Base-by-base conservation (phyloP, 495 filamentous ascomycete species). In the Penicillium alfredii region DNA sequence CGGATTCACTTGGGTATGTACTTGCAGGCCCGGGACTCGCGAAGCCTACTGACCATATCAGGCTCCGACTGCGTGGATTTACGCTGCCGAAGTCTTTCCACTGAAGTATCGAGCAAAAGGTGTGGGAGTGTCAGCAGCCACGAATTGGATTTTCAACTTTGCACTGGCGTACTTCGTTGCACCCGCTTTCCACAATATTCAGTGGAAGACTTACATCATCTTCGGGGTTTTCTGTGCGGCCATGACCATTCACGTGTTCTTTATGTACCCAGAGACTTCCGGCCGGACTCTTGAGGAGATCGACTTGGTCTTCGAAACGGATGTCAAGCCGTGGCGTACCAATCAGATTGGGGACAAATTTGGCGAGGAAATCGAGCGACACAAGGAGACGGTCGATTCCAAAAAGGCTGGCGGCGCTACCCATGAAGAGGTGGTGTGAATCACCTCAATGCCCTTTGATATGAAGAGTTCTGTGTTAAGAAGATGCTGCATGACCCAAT, bases 71-170 rank as follows among this genome's bases (percentile, higher is more conserved):
- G 81, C 69, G 41, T 87, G 83, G 82, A 72, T 86, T 39, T 87
- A 88, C 58, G 77, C 80, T 0, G 73, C 83, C 12, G 82, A 88
- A 62, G 77, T 87, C 3, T 87, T 81, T 73, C 79, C 79, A 0
- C 68, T 86, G 7, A 81, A 83, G 49, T 85, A 80, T 10, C 77
- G 84, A 11, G 83, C 81, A 9, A 80, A 74, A 20, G 83, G 82
- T 9, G 83, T 86, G 65, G 75, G 65, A 7, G 61, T 85, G 14
- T 75, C 81, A 0, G 74, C 81, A 0, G 67, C 79, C 15, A 75
- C 74, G 3, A 87, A 88, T 59, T 85, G 82, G 82, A 68, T 83
- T 10, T 86, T 84, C 69, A 85, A 84, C 64, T 84, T 84, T 47
- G 81, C 80, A 0, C 57, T 86, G 3, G 81, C 77, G 4, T 70